phyloP scores from a whole-genome alignment of 2,329 filamentous ascomycete species.

The Aureobasidium sp. region DNA sequence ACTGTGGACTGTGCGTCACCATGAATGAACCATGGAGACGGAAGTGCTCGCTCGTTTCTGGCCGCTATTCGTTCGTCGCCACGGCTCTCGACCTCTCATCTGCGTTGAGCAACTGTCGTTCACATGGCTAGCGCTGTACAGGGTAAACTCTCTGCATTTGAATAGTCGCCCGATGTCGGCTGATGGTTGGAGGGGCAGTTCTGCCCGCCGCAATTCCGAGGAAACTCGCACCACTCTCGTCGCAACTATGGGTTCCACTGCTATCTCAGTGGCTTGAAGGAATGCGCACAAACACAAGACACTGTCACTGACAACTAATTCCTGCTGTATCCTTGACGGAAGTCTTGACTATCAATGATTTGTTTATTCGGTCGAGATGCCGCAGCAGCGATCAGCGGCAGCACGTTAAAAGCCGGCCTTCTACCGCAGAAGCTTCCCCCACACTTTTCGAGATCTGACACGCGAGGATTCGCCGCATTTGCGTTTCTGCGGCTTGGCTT shows the following conservation, averaged over 20 bases:
- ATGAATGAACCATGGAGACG: neutral
- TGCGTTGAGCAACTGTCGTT: constrained; percentile 13
- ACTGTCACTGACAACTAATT: neutral
- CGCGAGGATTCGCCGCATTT: neutral
- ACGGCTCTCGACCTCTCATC: neutral
- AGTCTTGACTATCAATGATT: neutral
- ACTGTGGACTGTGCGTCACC: constrained; percentile 6
- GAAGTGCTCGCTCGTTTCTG: neutral
- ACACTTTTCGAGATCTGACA: neutral
- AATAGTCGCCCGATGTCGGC: neutral
- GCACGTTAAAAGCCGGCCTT: neutral
- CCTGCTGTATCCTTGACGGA: neutral
- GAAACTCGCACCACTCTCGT: neutral
- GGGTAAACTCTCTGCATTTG: neutral
- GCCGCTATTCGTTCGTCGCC: neutral
- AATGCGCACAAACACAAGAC: neutral
- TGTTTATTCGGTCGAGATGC: constrained; percentile 1
- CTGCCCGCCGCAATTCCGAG: constrained; percentile 4
- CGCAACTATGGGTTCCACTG: neutral
- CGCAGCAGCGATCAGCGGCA: neutral
- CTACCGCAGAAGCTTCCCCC: constrained; percentile 3
- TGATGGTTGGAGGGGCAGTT: neutral
- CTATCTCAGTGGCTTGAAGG: constrained; percentile 3
- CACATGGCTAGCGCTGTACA: constrained; percentile 12
- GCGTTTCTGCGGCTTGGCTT: neutral